Conservation (phyloP, 73 alveolate genomes). For the Durusdinium trenchii region DNA sequence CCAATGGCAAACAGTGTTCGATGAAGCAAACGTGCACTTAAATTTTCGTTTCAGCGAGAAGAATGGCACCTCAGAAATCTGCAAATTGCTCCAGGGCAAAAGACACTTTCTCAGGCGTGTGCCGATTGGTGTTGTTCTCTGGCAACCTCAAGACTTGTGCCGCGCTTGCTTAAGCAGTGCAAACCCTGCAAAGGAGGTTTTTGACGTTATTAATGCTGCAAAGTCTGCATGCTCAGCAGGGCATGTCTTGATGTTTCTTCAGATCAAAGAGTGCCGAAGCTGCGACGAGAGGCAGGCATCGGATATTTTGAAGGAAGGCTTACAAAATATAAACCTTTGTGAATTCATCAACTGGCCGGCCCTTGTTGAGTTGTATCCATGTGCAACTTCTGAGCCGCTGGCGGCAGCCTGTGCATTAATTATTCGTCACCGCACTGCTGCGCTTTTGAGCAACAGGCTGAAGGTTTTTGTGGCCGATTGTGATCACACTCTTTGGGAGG, state of each 20-base stretch:
- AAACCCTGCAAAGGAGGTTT: background rate
- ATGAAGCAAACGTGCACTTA: background rate
- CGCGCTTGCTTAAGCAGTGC: background rate
- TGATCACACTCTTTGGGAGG: constrained; percentile 72
- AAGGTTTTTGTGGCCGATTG: constrained; percentile 64
- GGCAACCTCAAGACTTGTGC: background rate
- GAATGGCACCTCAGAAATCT: background rate
- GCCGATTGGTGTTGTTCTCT: background rate
- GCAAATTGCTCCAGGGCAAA: background rate
- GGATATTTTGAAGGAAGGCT: background rate
- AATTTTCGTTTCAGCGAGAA: background rate
- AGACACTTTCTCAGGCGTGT: background rate
- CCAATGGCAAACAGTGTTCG: background rate
- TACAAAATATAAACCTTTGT: constrained; percentile 29
- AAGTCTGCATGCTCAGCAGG: background rate
- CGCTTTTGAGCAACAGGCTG: background rate
- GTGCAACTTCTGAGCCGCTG: constrained; percentile 1
- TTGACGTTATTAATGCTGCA: background rate
- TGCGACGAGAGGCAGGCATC: constrained; percentile 8
- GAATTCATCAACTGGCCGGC: background rate
- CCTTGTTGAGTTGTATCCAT: background rate
- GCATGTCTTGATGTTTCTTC: constrained; percentile 3
- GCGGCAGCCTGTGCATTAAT: constrained; percentile 45
- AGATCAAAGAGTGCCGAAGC: background rate
- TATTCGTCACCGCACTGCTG: constrained; percentile 14